A percentile compares a stretch with the other conserved stretches of the same genome.
Evolutionary conservation across 2,329 filamentous ascomycete species (phyloP).

Genomic region (Aureobasidium subglaciale): DNA sequence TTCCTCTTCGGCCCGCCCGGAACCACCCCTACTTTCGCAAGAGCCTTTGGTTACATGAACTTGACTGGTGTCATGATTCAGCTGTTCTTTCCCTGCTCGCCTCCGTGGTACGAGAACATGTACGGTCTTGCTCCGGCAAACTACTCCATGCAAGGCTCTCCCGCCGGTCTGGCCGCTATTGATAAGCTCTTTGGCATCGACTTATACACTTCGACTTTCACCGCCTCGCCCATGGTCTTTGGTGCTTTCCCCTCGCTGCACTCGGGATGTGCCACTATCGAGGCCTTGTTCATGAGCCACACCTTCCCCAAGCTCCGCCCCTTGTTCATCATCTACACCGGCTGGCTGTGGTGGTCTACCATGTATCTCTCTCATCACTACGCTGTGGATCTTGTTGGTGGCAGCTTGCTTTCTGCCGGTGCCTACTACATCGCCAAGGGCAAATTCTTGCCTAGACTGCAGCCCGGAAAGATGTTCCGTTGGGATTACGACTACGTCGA

Average conservation of each 20-base stretch:
- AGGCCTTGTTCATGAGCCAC: constrained; percentile 88
- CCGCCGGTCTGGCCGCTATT: constrained; percentile 80
- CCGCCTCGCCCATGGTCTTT: constrained; percentile 82
- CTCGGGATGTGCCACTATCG: constrained; percentile 79
- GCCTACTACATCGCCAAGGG: constrained; percentile 77
- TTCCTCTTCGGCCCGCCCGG: constrained; percentile 86
- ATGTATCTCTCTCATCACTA: constrained; percentile 99
- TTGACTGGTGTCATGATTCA: constrained; percentile 81
- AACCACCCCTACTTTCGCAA: constrained; percentile 75
- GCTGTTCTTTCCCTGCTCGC: constrained; percentile 84
- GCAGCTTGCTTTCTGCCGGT: constrained; percentile 56
- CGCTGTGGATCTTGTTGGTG: constrained; percentile 83
- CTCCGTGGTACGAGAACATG: constrained; percentile 93
- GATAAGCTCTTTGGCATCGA: constrained; percentile 87
- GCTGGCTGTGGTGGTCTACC: constrained; percentile 97
- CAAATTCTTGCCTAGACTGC: constrained; percentile 73
- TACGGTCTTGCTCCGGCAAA: constrained; percentile 86
- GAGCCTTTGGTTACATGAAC: constrained; percentile 88
- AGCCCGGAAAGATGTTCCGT: constrained; percentile 75
- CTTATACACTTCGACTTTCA: constrained; percentile 88
- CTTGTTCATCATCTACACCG: constrained; percentile 73
- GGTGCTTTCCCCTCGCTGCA: constrained; percentile 93
- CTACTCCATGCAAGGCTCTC: constrained; percentile 83
- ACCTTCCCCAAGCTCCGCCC: constrained; percentile 78
- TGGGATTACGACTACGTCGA: constrained; percentile 97